Conservation (phyloP, 371 early-diverging fungal species). For the Apophysomyces variabilis region DNA sequence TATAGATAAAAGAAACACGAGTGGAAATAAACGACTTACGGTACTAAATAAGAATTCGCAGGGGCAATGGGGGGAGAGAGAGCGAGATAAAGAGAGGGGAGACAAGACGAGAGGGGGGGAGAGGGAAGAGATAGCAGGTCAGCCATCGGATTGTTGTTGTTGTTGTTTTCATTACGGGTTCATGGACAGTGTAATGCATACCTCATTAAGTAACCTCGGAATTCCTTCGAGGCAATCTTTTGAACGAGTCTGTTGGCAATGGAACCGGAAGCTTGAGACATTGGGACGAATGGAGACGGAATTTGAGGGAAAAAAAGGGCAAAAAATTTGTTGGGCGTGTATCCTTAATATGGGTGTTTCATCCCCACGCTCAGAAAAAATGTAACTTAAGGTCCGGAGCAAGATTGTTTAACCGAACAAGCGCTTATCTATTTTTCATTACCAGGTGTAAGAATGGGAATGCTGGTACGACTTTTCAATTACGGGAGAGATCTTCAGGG, state of each 20-base stretch:
- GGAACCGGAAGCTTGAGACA: conserved; percentile 61
- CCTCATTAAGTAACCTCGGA: conserved; percentile 82
- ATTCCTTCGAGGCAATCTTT: conserved; percentile 72
- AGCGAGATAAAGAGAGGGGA: too few species aligned
- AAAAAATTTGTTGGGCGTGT: not conserved
- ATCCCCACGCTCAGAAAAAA: too few species aligned
- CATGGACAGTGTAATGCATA: conserved; percentile 15
- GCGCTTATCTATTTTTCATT: too few species aligned
- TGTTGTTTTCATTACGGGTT: not conserved
- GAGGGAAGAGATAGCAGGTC: not conserved
- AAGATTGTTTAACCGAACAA: too few species aligned
- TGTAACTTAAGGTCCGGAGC: too few species aligned
- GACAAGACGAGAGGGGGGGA: too few species aligned
- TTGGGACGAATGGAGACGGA: conserved; percentile 23
- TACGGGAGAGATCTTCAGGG: too few species aligned
- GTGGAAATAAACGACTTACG: conserved; percentile 22
- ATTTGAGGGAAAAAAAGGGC: not conserved
- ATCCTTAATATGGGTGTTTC: too few species aligned
- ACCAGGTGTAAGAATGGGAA: too few species aligned
- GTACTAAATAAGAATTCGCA: conserved; percentile 22
- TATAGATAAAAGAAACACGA: too few species aligned
- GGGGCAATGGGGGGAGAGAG: too few species aligned
- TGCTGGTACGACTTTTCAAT: too few species aligned
- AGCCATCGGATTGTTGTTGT: not conserved
- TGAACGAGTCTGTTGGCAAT: conserved; percentile 62